Evolutionary conservation across 305 asterid genomes (phyloP), one percentile per base, ranked within the genome.

Genomic region (Fraxinus baroniana): DNA sequence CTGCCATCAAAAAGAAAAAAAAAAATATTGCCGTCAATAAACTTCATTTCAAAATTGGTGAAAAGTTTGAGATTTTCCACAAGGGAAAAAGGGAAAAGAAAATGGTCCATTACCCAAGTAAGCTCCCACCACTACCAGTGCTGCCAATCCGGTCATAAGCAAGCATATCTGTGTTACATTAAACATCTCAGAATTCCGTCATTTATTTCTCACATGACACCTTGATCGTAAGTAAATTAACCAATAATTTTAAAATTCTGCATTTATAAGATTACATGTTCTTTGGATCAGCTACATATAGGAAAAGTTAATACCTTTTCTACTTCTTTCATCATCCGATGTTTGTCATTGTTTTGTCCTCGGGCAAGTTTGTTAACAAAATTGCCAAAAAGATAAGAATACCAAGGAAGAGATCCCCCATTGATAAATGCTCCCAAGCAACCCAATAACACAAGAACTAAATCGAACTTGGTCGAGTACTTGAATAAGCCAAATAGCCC

Each of bases 341-440:
- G 78, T 26, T 85, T 84, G 78, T 88, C 88, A 3, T 68, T 32
- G 52, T 86, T 88, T 41, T 74, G 73, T 13, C 83, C 88, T 22
- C 49, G 41, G 0, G 94, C 93, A 74, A 94, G 91, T 79, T 90
- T 86, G 87, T 93, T 93, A 3, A 92, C 98, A 77, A 94, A 89
- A 35, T 78, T 70, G 10, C 98, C 97, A 12, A 94, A 92, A 68
- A 93, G 94, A 84, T 33, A 89, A 15, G 97, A 94, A 84, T 94
- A 94, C 97, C 97, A 94, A 82, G 97, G 97, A 76, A 94, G 95
- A 35, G 98, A 92, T 39, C 98, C 98, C 74, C 98, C 98, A 72
- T 93, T 92, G 83, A 94, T 89, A 1, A 94, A 66, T 82, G 97
- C 96, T 81, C 98, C 97, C n/a, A 93, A 46, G 78, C 94, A 88